Evolutionary conservation across 345 rosid species (phyloP).

Genomic region (Syzygium grande): DNA sequence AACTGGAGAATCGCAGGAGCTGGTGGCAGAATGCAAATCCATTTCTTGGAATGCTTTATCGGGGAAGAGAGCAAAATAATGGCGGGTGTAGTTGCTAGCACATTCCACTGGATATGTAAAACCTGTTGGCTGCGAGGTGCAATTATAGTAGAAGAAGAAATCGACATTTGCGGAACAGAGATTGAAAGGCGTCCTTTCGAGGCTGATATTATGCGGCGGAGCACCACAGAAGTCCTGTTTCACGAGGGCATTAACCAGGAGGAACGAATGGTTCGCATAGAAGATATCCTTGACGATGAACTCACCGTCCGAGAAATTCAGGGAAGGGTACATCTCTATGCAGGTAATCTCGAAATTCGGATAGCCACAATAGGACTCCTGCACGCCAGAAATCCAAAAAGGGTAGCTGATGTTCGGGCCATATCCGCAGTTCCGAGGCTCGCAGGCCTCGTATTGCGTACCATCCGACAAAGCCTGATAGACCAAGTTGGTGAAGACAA

Average conservation of each 20-base stretch:
- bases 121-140: not conserved
- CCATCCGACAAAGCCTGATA: too few species aligned
- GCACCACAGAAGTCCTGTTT: not conserved
- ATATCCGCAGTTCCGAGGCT: not conserved
- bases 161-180: not conserved
- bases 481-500: not conserved
- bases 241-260: not conserved
- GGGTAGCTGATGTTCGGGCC: not conserved
- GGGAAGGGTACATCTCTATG: not conserved
- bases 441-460: not conserved
- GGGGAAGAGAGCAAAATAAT: slow-evolving; percentile 30
- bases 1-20: slow-evolving; percentile 15
- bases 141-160: slow-evolving; percentile 19
- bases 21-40: rapidly evolving
- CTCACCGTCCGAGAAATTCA: not conserved
- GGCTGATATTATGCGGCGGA: slow-evolving; percentile 13
- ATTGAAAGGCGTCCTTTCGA: slow-evolving; percentile 18
- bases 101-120: slow-evolving; percentile 18
- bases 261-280: not conserved
- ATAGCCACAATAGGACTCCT: not conserved
- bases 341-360: not conserved
- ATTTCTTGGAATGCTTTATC: not conserved
- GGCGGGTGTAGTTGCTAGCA: slow-evolving; percentile 6
- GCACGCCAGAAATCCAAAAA: not conserved
- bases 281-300: not conserved